These are phyloP conservation scores for Dendrocalamus sinicus DNA, from an alignment of 176 grass and related monocot genomes.

Conservation along the genomic window DNA sequence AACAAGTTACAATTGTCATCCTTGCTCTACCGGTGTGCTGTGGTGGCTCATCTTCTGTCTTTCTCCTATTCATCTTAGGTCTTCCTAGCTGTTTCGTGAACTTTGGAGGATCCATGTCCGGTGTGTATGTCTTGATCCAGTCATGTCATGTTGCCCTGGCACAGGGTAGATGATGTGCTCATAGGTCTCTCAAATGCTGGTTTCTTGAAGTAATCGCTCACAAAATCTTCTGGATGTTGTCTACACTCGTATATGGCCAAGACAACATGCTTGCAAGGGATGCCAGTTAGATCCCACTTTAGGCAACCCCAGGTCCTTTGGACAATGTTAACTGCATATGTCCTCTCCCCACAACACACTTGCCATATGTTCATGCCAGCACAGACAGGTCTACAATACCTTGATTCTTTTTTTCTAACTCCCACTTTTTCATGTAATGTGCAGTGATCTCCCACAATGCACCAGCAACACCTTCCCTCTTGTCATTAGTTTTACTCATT, in stretches of 20 bases:
- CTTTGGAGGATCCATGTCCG: too few relatives aligned
- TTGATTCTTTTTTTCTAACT: background rate
- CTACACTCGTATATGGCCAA: background rate
- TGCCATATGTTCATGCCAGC: background rate
- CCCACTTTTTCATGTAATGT: background rate
- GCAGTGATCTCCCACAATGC: conserved; percentile 5
- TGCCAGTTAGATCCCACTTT: background rate
- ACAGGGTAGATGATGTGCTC: background rate
- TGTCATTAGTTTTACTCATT: too few relatives aligned
- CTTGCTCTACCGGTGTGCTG: too few relatives aligned
- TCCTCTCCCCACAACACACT: conserved; percentile 6
- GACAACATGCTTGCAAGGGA: background rate
- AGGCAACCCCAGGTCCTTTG: background rate
- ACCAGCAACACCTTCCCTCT: too few relatives aligned
- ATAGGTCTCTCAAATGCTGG: background rate
- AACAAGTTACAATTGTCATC: too few relatives aligned
- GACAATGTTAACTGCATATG: background rate
- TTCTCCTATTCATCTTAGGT: too few relatives aligned
- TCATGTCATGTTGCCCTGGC: background rate
- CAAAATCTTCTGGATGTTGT: background rate
- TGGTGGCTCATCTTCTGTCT: too few relatives aligned
- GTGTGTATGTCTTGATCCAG: background rate
- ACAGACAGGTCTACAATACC: background rate
- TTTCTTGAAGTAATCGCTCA: background rate
- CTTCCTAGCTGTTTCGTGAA: too few relatives aligned